Base-by-base conservation (phyloP, 768 basidiomycete species). In the Tubosaeta sp. region DNA sequence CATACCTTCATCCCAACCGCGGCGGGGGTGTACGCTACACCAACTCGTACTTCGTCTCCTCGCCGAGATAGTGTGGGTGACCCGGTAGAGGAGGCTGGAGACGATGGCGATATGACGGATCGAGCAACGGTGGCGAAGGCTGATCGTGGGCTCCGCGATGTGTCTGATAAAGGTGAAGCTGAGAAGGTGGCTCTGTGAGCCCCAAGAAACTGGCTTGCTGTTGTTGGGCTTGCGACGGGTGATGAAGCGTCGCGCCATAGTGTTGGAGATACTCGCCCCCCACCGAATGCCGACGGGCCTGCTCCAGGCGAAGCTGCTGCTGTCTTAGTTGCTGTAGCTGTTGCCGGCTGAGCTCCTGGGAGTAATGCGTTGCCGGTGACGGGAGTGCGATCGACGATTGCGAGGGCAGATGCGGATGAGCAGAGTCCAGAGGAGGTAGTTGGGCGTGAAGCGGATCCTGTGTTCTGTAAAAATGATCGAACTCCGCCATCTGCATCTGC, bases 1-100 rank as follows among this genome's bases (percentile, higher is more conserved):
- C 34, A 74, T 6, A 71, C 76, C 56, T 73, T 77, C 76, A 78
- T 74, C 73, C 76, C 76, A 71, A 75, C 62, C 58, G 71, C 67
- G 73, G 73, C 60, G 70, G 76, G 27, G 71, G 77, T 44, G 74
- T 76, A 74, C 55, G 62, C 45, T 50, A 76, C 62, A 69, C 70
- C 52, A 62, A 71, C 73, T 71, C 74, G 72, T 72, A 75, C 69
- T 72, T 76, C 72, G 60, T 63, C 58, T 66, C 66, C 67, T 60
- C 71, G 62, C 39, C 68, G 59, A 54, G 71, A 54, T 65, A 69
- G 48, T 59, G 71, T 55, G 60, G 72, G 52, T 68, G 73, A 54
- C 54, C 35, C 61, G 67, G 51, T 64, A 60, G 56, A 63, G 48
- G 69, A 58, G 67, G 67, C 59, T 67, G 73, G 53, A 49, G 63